Evolutionary conservation across 345 rosid species (phyloP).

Genomic region (Garcia nutans): DNA sequence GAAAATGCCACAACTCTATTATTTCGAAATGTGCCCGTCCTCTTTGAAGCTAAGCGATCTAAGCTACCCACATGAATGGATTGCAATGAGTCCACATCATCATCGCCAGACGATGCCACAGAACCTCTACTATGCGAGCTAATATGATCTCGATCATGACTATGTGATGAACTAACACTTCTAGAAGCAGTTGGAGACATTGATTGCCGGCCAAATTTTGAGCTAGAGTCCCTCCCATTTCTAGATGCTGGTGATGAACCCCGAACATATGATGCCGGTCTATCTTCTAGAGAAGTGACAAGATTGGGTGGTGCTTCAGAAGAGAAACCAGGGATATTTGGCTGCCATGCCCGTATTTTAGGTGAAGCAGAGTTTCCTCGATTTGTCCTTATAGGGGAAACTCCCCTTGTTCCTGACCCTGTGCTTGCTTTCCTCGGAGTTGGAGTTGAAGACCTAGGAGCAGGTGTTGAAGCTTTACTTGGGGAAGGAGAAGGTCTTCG

Average conservation of each 20-base stretch:
- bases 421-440: conserved; percentile 70
- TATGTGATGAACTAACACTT: conserved; percentile 82
- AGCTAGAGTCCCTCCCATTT: conserved; percentile 63
- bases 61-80: conserved; percentile 54
- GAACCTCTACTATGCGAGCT: conserved; percentile 88
- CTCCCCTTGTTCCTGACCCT: conserved; percentile 70
- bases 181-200: conserved; percentile 92
- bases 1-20: conserved; percentile 63
- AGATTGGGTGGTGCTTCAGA: conserved; percentile 98
- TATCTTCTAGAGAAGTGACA: conserved; percentile 88
- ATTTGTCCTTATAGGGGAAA: conserved; percentile 66
- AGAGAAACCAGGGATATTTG: conserved; percentile 91
- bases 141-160: conserved; percentile 82
- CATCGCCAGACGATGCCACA: conserved; percentile 89
- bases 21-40: conserved; percentile 53
- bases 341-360: conserved; percentile 85
- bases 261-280: conserved; percentile 90
- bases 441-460: conserved; percentile 76
- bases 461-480: conserved; percentile 55
- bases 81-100: conserved; percentile 71
- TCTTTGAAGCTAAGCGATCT: conserved; percentile 48
- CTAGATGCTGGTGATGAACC: conserved; percentile 97
- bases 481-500: conserved; percentile 79
- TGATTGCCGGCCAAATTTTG: conserved; percentile 71
- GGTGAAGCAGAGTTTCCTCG: conserved; percentile 92